Percentiles rank a stretch among this genome's conserved stretches.
phyloP scores from a whole-genome alignment of 2,329 filamentous ascomycete genomes.

The Aureobasidium sp. region DNA sequence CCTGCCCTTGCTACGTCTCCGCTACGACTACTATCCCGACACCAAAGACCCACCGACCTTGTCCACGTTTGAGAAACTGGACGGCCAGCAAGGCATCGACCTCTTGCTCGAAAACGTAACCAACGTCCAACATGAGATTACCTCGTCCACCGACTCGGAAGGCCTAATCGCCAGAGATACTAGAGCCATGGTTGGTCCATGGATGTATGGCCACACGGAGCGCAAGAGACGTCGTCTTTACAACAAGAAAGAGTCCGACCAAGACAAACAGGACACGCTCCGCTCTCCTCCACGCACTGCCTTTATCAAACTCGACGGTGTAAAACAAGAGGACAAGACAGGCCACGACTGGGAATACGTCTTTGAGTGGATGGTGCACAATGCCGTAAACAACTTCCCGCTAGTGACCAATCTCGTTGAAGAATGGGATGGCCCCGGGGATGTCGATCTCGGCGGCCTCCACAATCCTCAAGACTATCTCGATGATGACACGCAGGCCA shows the following conservation, averaged over 20 bases:
- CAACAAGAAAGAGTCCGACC: neutral
- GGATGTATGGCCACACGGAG: conserved; percentile 58
- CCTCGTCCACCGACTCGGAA: conserved; percentile 20
- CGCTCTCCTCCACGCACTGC: neutral
- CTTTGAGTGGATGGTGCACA: conserved; percentile 56
- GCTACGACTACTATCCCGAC: conserved; percentile 59
- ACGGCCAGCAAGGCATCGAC: conserved; percentile 50
- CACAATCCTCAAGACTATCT: conserved; percentile 45
- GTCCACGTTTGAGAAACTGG: conserved; percentile 53
- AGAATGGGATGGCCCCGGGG: conserved; percentile 64
- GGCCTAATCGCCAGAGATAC: conserved; percentile 53
- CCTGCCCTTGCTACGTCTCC: conserved; percentile 59
- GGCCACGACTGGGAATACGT: conserved; percentile 60
- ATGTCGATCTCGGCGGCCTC: conserved; percentile 58
- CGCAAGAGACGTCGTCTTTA: conserved; percentile 43
- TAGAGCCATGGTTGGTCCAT: conserved; percentile 60
- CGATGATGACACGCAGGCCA: conserved; percentile 49
- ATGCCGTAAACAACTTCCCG: conserved; percentile 52
- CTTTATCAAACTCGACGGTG: conserved; percentile 21
- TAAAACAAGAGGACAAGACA: conserved; percentile 27
- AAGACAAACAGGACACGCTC: neutral
- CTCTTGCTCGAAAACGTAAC: conserved; percentile 53
- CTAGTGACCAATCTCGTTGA: conserved; percentile 55
- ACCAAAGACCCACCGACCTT: conserved; percentile 51
- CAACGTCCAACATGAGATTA: conserved; percentile 30